Base-by-base conservation (phyloP, 495 filamentous ascomycete species). In the Gamarada debralockiae region DNA sequence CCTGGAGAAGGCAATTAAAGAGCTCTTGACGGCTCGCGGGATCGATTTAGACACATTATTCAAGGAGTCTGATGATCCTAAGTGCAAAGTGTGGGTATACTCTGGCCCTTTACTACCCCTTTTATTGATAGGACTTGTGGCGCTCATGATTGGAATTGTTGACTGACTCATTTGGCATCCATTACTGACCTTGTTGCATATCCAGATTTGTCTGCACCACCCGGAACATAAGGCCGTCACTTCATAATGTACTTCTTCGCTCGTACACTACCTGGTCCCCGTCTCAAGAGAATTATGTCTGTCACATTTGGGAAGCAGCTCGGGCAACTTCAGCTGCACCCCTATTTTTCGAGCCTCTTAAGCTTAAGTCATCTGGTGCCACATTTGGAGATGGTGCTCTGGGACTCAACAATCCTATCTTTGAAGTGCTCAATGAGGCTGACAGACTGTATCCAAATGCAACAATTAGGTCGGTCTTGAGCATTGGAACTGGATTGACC, bases 311-410 rank as follows among this genome's bases (percentile, higher is more conserved):
- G 55, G 55, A 58, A 48, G 55, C 33, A 8, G 57, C 37, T 37
- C 27, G 53, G 22, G 58, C 58, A 0, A 60, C 58, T 12, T 46
- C 58, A 4, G 58, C 48, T 2, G 58, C 58, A 2, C 48, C 58
- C 1, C 42, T 54, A 44, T 60, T 43, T 36, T 60, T 60, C 39
- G 46, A 57, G 21, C 4, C 9, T 10, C 40, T 54, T 14, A 29
- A 33, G 9, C 53, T 58, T 31, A 22, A 10, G 3, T 2, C 33
- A 24, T 37, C 24, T 18, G 25, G 27, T 20, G 45, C 58, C n/a
- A 31, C 36, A 15, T 61, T 61, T 34, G 22, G 58, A 3, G 58
- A 61, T 40, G 58, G 41, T 20, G 58, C 48, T 15, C 37, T 61
- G 20, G 33, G 34, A 14, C 57, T 36, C 31, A 61, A 61, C 49